These are phyloP conservation scores for Fusarium sp. DNA, from an alignment of 2,329 filamentous ascomycete genomes.

Conservation along the genomic window DNA sequence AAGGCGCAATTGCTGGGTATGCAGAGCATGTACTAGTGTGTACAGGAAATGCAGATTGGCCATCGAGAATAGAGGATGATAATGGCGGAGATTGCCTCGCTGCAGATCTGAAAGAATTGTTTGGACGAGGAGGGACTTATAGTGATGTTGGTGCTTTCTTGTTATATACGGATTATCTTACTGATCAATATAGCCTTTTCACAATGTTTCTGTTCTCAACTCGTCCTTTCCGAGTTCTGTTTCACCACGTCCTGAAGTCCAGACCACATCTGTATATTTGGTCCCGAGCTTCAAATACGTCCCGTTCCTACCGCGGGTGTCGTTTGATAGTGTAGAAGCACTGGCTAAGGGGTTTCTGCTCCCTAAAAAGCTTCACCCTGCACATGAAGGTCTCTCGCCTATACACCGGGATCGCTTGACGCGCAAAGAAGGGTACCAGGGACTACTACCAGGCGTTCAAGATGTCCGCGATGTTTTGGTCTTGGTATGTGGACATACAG, in stretches of 20 bases:
- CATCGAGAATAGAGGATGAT: slow-evolving; percentile 84
- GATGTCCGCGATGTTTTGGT: slow-evolving; percentile 75
- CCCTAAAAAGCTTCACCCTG: slow-evolving; percentile 67
- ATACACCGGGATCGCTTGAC: slow-evolving; percentile 62
- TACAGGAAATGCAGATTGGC: slow-evolving; percentile 83
- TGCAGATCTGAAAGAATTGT: slow-evolving; percentile 74
- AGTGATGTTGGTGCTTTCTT: slow-evolving; percentile 63
- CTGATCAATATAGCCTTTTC: slow-evolving; percentile 75
- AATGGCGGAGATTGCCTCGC: slow-evolving; percentile 71
- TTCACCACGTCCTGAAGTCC: slow-evolving; percentile 53
- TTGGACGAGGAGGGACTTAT: slow-evolving; percentile 71
- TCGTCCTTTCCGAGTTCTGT: slow-evolving; percentile 73
- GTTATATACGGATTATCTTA: slow-evolving; percentile 39
- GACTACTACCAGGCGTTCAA: slow-evolving; percentile 62
- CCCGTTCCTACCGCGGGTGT: slow-evolving; percentile 71
- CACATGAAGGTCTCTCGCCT: slow-evolving; percentile 66
- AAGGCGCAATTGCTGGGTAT: slow-evolving; percentile 80
- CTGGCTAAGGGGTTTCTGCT: slow-evolving; percentile 73
- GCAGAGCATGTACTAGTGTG: slow-evolving; percentile 84
- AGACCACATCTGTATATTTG: slow-evolving; percentile 73
- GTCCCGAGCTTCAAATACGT: slow-evolving; percentile 87
- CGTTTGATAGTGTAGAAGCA: slow-evolving; percentile 62
- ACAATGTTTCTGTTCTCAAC: slow-evolving; percentile 80
- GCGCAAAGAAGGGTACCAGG: slow-evolving; percentile 61
- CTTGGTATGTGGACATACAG: slow-evolving; percentile 87